phyloP scores from a whole-genome alignment of 169 alveolate genomes.

The Cardiosporidium cionae region DNA sequence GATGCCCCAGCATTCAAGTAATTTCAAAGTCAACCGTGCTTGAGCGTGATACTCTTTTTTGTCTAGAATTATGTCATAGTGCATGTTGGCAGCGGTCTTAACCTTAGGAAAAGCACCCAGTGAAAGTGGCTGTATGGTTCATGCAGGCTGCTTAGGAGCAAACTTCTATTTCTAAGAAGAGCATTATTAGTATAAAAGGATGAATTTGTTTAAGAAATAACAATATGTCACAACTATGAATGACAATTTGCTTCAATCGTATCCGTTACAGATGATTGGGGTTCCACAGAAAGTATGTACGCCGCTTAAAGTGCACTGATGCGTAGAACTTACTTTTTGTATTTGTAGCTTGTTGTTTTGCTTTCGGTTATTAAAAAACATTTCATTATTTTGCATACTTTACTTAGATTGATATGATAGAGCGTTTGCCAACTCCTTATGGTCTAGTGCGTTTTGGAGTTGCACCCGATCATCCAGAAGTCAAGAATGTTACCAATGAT shows the following conservation, averaged over 20 bases:
- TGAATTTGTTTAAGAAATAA: no score
- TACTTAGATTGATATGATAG: slow-evolving; percentile 24
- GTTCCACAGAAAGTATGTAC: not conserved
- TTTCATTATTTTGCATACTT: not conserved
- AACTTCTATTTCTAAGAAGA: no score
- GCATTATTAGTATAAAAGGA: no score
- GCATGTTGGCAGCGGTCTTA: no score
- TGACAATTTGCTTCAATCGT: not conserved
- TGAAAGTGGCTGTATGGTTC: no score
- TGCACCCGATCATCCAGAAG: slow-evolving; percentile 64
- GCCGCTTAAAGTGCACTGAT: not conserved
- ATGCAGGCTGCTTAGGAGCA: no score
- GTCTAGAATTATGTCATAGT: no score
- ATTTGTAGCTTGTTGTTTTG: not conserved
- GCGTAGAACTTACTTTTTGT: not conserved
- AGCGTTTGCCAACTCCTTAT: slow-evolving; percentile 50
- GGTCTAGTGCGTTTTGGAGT: slow-evolving; percentile 65
- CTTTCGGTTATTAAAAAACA: not conserved
- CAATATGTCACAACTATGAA: no score
- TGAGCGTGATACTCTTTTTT: no score
- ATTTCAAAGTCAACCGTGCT: no score
- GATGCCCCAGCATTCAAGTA: not conserved
- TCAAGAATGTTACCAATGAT: slow-evolving; percentile 52
- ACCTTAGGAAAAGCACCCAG: no score
- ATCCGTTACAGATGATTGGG: not conserved